Percentiles rank a stretch among this genome's conserved stretches.
Evolutionary conservation across 1,284 basidiomycete genomes (phyloP).

Genomic region (Cystobasidium pallidum): DNA sequence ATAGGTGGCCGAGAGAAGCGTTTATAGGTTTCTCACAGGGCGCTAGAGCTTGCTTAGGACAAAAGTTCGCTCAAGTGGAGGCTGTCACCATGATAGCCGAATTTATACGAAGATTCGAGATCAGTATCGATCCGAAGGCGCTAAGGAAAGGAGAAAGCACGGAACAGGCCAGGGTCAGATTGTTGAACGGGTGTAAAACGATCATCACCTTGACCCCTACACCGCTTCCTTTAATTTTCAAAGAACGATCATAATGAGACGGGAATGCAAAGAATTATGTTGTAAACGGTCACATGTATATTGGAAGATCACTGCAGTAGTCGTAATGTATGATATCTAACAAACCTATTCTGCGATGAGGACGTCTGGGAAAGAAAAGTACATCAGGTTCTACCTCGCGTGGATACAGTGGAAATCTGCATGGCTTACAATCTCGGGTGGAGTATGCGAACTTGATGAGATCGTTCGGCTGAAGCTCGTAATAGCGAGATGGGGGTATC

Average conservation of each 20-base stretch:
- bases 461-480: slow-evolving; percentile 83
- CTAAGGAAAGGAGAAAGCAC: slow-evolving; percentile 26
- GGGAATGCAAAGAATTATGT: too few relatives aligned
- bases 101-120: slow-evolving; percentile 40
- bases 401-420: not conserved
- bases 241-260: slow-evolving; percentile 11
- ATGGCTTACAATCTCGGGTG: slow-evolving; percentile 66
- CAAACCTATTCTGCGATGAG: slow-evolving; percentile 42
- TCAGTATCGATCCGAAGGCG: slow-evolving; percentile 26
- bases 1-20: slow-evolving; percentile 48
- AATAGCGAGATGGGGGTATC: slow-evolving; percentile 85
- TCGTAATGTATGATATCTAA: too few relatives aligned
- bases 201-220: slow-evolving; percentile 39
- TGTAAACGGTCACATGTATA: too few relatives aligned
- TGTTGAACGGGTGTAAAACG: slow-evolving; percentile 31
- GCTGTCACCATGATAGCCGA: slow-evolving; percentile 40
- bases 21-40: slow-evolving; percentile 48
- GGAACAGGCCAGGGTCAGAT: slow-evolving; percentile 17
- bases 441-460: slow-evolving; percentile 91
- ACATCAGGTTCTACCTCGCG: not conserved
- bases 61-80: slow-evolving; percentile 45
- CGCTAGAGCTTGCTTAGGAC: slow-evolving; percentile 46
- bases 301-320: too few relatives aligned
- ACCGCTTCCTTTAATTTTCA: slow-evolving; percentile 34
- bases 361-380: slow-evolving; percentile 21